Evolutionary conservation across 2,329 filamentous ascomycete genomes (phyloP).

Genomic region (Curvularia sp.): DNA sequence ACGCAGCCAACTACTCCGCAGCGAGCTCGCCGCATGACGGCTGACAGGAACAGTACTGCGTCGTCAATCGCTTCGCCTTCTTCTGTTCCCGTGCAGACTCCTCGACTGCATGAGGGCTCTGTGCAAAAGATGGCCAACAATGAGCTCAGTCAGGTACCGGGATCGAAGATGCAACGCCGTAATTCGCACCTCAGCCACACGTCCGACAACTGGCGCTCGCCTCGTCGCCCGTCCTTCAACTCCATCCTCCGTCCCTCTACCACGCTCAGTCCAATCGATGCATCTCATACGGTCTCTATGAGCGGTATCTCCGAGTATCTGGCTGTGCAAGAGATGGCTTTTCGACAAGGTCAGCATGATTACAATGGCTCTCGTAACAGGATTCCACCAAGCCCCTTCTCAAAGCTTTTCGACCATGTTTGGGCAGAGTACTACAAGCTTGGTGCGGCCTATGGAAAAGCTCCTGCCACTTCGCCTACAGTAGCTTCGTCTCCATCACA

Average conservation of each 20-base stretch:
- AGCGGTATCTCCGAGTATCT: slow-evolving; percentile 28
- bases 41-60: not conserved
- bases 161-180: slow-evolving; percentile 4
- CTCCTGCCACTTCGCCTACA: slow-evolving; percentile 10
- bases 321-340: slow-evolving; percentile 35
- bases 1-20: slow-evolving; percentile 11
- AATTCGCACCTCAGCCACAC: slow-evolving; percentile 11
- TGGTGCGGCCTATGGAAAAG: slow-evolving; percentile 23
- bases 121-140: slow-evolving; percentile 7
- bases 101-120: slow-evolving; percentile 11
- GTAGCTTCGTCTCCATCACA: slow-evolving; percentile 10
- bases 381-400: slow-evolving; percentile 30
- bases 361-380: slow-evolving; percentile 10
- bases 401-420: slow-evolving; percentile 22
- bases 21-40: slow-evolving; percentile 5
- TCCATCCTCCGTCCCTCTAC: slow-evolving; percentile 6
- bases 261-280: slow-evolving; percentile 7
- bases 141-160: slow-evolving; percentile 4
- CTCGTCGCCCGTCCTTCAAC: slow-evolving; percentile 11
- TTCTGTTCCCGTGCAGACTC: not conserved
- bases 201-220: slow-evolving; percentile 8
- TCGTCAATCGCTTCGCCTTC: slow-evolving; percentile 6
- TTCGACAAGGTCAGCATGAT: slow-evolving; percentile 35
- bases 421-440: slow-evolving; percentile 32
- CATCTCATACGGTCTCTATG: slow-evolving; percentile 13